Conservation (phyloP, 1,284 basidiomycete species). For the Cronartium ribicola region DNA sequence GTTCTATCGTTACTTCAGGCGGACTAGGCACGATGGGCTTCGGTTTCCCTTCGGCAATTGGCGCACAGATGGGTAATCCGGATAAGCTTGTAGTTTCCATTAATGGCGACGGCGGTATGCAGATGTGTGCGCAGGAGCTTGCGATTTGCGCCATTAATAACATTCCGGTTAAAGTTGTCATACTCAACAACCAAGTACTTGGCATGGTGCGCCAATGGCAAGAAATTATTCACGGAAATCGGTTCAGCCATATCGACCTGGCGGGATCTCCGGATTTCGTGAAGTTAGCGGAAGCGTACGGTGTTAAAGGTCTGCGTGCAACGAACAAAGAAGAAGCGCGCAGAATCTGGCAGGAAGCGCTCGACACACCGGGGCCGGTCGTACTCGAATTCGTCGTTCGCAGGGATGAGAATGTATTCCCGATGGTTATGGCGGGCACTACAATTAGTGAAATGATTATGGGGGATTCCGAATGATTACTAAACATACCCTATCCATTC, state of each 20-base stretch:
- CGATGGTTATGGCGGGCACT: too few relatives aligned
- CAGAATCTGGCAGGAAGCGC: too few relatives aligned
- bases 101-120: slow-evolving; percentile 91
- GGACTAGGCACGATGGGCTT: slow-evolving; percentile 94
- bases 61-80: slow-evolving; percentile 92
- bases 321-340: too few relatives aligned
- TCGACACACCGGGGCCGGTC: too few relatives aligned
- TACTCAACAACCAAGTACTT: slow-evolving; percentile 63
- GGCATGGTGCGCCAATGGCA: slow-evolving; percentile 99
- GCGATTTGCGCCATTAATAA: slow-evolving; percentile 82
- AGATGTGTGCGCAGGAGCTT: slow-evolving; percentile 98
- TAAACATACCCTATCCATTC: too few relatives aligned
- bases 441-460: too few relatives aligned
- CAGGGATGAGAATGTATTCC: too few relatives aligned
- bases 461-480: too few relatives aligned
- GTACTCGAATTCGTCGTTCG: too few relatives aligned
- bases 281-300: slow-evolving; percentile 51
- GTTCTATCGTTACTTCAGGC: slow-evolving; percentile 84
- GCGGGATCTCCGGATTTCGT: slow-evolving; percentile 92
- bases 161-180: slow-evolving; percentile 80
- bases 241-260: slow-evolving; percentile 93
- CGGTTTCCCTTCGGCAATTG: slow-evolving; percentile 86
- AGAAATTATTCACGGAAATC: slow-evolving; percentile 91
- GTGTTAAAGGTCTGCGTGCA: too few relatives aligned
- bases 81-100: slow-evolving; percentile 90